Evolutionary conservation across 495 filamentous ascomycete genomes (phyloP).

Genomic region (Xylaria sp.): DNA sequence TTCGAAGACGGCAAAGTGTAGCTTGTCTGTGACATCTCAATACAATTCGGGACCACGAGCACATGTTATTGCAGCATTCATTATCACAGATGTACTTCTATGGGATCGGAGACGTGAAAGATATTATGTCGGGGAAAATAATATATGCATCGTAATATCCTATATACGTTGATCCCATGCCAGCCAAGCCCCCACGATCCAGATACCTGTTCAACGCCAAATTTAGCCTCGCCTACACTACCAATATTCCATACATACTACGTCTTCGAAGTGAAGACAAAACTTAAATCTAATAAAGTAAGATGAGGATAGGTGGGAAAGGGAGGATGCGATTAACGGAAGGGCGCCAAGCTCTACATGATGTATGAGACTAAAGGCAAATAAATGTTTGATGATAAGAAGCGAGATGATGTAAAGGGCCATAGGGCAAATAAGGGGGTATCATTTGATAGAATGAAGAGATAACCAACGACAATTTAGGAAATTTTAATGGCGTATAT

Average conservation of each 20-base stretch:
- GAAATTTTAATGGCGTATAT: conserved; percentile 11
- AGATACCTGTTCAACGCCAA: neutral
- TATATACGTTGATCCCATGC: neutral
- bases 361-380: neutral
- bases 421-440: conserved; percentile 36
- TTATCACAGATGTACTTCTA: neutral
- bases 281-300: neutral
- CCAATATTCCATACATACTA: neutral
- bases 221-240: neutral
- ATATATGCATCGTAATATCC: conserved; percentile 10
- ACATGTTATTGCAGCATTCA: neutral
- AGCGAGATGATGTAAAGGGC: conserved; percentile 24
- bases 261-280: neutral
- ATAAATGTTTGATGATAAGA: neutral
- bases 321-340: neutral
- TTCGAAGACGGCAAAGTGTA: neutral
- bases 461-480: neutral
- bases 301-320: neutral
- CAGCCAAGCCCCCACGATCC: neutral
- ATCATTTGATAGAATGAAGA: conserved; percentile 32
- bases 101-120: neutral
- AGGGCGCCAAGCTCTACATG: no score
- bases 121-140: neutral
- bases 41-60: neutral
- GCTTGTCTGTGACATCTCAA: neutral